These are phyloP conservation scores for Albatrellus ellisii DNA, from an alignment of 768 basidiomycete species.

Conservation along the genomic window DNA sequence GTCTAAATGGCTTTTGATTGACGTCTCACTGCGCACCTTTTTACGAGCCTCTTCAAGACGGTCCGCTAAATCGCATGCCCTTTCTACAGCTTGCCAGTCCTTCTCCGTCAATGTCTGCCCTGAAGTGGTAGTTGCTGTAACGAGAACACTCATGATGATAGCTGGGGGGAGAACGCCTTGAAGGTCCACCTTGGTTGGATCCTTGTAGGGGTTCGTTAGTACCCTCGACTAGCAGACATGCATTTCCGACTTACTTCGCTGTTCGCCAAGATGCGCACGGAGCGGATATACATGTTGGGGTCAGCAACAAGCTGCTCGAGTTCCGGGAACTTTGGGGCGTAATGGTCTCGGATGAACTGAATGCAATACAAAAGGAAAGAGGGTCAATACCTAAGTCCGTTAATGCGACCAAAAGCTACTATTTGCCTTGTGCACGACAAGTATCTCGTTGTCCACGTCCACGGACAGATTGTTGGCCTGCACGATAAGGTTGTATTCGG, in stretches of 20 bases:
- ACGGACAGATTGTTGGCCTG: constrained; percentile 97
- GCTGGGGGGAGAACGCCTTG: constrained; percentile 73
- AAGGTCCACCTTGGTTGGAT: constrained; percentile 78
- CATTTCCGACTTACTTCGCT: constrained; percentile 36
- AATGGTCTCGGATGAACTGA: constrained; percentile 97
- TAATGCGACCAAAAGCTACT: not conserved
- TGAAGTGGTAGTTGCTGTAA: constrained; percentile 86
- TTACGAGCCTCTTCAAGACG: constrained; percentile 81
- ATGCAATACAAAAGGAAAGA: constrained; percentile 8
- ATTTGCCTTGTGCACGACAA: constrained; percentile 87
- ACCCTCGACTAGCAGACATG: not conserved
- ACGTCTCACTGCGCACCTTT: constrained; percentile 35
- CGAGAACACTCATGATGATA: constrained; percentile 89
- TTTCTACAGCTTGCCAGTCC: constrained; percentile 72
- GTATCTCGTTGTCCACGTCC: constrained; percentile 95
- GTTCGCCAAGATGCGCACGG: constrained; percentile 83
- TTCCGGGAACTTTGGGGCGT: constrained; percentile 89
- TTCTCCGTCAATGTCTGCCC: constrained; percentile 57
- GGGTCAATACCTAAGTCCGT: constrained; percentile 12
- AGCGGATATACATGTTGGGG: constrained; percentile 82
- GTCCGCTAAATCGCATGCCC: constrained; percentile 83
- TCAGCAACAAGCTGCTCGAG: constrained; percentile 91
- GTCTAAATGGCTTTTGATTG: not conserved
- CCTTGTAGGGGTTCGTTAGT: constrained; percentile 28
- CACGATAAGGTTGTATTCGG: constrained; percentile 94